Base-by-base conservation (phyloP, 176 grass and related monocot genomes). In the Elymus sibiricus region DNA sequence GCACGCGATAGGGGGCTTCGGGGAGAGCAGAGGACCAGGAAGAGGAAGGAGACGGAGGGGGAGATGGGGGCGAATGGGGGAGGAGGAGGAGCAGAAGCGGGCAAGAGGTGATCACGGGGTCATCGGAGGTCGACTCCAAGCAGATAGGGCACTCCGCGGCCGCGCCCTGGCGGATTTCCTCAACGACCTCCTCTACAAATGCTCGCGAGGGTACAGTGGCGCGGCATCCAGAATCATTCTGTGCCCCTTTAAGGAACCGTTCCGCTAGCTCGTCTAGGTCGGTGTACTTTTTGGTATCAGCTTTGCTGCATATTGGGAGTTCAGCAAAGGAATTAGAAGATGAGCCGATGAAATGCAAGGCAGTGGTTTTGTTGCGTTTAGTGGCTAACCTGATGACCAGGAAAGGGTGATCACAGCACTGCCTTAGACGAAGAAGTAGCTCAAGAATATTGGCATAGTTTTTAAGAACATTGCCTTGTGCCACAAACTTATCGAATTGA, bases 381-480 rank as follows among this genome's bases (percentile, higher is more conserved):
- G 12, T 42, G 76, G 58, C 65, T 73, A 83, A 98, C 95, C 91
- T 93, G 89, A 98, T 95, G 53, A 98, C 93, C n/a, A 98, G 93
- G 88, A 95, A 98, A 82, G 95, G 93, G 44, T 98, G 95, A 43
- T 98, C 84, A 21, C 95, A 98, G 70, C 95, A 98, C 80, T 98
- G 95, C 38, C 95, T 87, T 67, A 98, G 77, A 63, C 93, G 91
- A 63, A 95, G 93, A 66, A 95, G 91, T 17, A 98, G 87, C 80
- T 98, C 95, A 10, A 98, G 89, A 70, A 98, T 95, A 47, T 84
- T 91, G 74, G 95, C 95, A 44, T 95, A 98, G 40, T 98, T 98
- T 77, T 84, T 75, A 85, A 95, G 95, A 90, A 95, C 89, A 77
- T 88, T 95, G 40, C 91, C 93, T 95, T 98, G 85, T 49, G 87